Percentiles rank a stretch among this genome's conserved stretches.
phyloP scores from a whole-genome alignment of 177 flowering plant species.

The Vitis hybrid region DNA sequence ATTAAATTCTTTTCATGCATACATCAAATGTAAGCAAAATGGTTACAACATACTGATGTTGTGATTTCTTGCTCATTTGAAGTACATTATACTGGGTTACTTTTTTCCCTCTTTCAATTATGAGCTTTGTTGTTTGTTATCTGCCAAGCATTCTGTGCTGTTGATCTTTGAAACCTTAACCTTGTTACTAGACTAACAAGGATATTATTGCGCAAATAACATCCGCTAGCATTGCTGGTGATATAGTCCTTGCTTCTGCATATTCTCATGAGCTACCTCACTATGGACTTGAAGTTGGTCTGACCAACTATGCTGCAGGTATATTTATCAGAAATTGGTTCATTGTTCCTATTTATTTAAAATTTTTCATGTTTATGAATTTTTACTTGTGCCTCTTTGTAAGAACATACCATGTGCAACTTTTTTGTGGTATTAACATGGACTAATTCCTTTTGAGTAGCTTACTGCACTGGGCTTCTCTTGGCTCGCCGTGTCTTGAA shows the following conservation, averaged over 20 bases:
- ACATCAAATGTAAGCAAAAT: too few relatives aligned
- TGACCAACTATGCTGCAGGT: conserved; percentile 98
- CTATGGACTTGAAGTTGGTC: conserved; percentile 92
- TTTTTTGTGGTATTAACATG: neutral
- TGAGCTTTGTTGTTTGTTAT: neutral
- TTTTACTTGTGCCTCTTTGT: too few relatives aligned
- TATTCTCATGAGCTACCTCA: conserved; percentile 85
- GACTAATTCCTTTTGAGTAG: conserved; percentile 23
- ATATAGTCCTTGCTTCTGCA: conserved; percentile 79
- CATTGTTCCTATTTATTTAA: too few relatives aligned
- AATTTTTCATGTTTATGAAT: too few relatives aligned
- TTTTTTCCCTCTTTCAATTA: neutral
- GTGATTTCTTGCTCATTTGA: too few relatives aligned
- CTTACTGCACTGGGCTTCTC: conserved; percentile 95
- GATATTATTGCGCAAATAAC: conserved; percentile 74
- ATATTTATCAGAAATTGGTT: neutral
- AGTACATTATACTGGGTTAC: neutral
- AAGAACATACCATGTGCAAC: too few relatives aligned
- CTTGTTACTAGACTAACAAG: conserved; percentile 65
- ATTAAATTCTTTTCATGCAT: too few relatives aligned
- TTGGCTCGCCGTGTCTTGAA: conserved; percentile 89
- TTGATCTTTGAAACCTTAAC: conserved; percentile 18
- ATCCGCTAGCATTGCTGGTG: conserved; percentile 90
- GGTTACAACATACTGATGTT: too few relatives aligned
- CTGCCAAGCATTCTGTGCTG: neutral